Conservation (phyloP, 2,329 filamentous ascomycete species). For the Blastomyces silverae region DNA sequence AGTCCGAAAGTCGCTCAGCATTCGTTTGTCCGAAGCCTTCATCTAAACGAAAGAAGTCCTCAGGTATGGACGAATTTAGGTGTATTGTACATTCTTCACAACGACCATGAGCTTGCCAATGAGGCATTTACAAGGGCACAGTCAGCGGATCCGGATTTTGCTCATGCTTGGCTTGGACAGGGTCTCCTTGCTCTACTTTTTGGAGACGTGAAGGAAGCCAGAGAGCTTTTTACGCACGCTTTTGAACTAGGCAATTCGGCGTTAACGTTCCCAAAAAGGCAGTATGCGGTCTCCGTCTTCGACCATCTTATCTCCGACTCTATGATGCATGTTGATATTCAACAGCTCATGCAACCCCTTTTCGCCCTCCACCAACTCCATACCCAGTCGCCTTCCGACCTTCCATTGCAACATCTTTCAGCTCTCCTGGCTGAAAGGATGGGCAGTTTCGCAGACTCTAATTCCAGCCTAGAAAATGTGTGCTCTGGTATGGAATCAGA, state of each 20-base stretch:
- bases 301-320: slow-evolving; percentile 64
- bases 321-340: slow-evolving; percentile 48
- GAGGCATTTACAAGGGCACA: slow-evolving; percentile 85
- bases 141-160: slow-evolving; percentile 88
- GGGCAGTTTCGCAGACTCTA: slow-evolving; percentile 59
- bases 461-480: slow-evolving; percentile 57
- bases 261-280: slow-evolving; percentile 63
- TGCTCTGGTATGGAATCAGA: slow-evolving; percentile 67
- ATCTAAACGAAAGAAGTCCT: slow-evolving; percentile 80
- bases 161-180: slow-evolving; percentile 90
- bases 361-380: slow-evolving; percentile 81
- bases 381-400: slow-evolving; percentile 61
- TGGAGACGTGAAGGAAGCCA: slow-evolving; percentile 69
- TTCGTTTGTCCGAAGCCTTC: slow-evolving; percentile 83
- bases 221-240: slow-evolving; percentile 82
- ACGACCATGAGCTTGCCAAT: slow-evolving; percentile 79
- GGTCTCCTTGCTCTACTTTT: slow-evolving; percentile 72
- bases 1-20: slow-evolving; percentile 88
- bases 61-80: slow-evolving; percentile 88
- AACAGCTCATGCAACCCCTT: slow-evolving; percentile 69
- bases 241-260: slow-evolving; percentile 85
- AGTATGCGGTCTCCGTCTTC: slow-evolving; percentile 75
- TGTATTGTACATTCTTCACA: slow-evolving; percentile 74
- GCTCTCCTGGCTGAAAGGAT: slow-evolving; percentile 77
- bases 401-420: slow-evolving; percentile 68